These are phyloP conservation scores for Leptomonas seymouri DNA, from an alignment of 208 protist species.

Conservation along the genomic window DNA sequence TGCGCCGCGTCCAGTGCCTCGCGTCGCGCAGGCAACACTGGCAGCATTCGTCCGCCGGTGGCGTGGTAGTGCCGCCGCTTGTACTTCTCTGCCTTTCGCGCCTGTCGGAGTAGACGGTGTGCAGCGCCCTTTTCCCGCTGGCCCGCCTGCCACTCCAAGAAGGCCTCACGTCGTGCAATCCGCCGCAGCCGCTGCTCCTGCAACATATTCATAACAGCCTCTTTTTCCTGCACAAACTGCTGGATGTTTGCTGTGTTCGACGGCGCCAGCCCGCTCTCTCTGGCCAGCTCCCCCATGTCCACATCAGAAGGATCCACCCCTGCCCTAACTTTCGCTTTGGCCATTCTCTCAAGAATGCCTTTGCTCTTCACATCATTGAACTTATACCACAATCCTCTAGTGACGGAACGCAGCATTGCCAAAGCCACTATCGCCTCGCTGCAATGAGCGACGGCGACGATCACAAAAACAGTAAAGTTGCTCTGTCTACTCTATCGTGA, in stretches of 20 bases:
- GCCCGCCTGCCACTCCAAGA: slow-evolving; percentile 81
- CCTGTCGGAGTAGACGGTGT: slow-evolving; percentile 66
- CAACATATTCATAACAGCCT: slow-evolving; percentile 52
- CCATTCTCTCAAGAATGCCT: slow-evolving; percentile 22
- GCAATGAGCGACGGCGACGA: no score
- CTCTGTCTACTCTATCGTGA: no score
- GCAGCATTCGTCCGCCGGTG: slow-evolving; percentile 55
- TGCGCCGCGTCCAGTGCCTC: neutral
- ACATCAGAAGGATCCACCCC: slow-evolving; percentile 38
- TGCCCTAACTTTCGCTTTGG: slow-evolving; percentile 29
- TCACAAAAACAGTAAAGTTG: no score
- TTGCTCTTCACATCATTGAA: slow-evolving; percentile 38
- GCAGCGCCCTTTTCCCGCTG: slow-evolving; percentile 88
- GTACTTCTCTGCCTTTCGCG: slow-evolving; percentile 72
- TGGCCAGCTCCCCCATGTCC: slow-evolving; percentile 48
- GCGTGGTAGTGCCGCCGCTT: slow-evolving; percentile 81
- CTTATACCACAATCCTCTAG: slow-evolving; percentile 16
- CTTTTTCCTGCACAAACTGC: slow-evolving; percentile 36
- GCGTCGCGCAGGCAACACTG: slow-evolving; percentile 24
- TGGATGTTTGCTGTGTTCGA: slow-evolving; percentile 15
- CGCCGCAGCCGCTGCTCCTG: slow-evolving; percentile 59
- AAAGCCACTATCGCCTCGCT: neutral
- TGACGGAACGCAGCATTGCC: slow-evolving; percentile 23
- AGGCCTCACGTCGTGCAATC: slow-evolving; percentile 72
- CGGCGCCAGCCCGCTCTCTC: slow-evolving; percentile 39